Evolutionary conservation across 2,329 filamentous ascomycete species (phyloP).

Genomic region (Diaporthe velutina): DNA sequence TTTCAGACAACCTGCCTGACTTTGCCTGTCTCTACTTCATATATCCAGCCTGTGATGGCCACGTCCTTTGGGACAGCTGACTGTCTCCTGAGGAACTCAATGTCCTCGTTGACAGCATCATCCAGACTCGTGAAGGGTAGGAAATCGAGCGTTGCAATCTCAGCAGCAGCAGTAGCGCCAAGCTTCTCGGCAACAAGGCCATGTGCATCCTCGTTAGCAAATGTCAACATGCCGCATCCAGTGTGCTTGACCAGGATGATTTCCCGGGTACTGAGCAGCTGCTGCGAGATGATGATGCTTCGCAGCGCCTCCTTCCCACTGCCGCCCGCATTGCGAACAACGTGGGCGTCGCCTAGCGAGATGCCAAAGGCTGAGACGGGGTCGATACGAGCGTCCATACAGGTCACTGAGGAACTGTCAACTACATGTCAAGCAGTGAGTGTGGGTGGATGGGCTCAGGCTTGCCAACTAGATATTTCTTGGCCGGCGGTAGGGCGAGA

Average conservation of each 20-base stretch:
- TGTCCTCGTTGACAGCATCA: slow-evolving; percentile 74
- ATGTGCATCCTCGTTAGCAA: slow-evolving; percentile 70
- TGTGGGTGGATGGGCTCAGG: not conserved
- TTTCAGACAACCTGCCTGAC: slow-evolving; percentile 31
- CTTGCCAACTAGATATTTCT: slow-evolving; percentile 75
- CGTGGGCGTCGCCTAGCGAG: slow-evolving; percentile 80
- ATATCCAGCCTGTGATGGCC: slow-evolving; percentile 79
- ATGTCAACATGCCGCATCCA: slow-evolving; percentile 81
- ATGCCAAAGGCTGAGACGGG: slow-evolving; percentile 78
- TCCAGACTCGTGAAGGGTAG: slow-evolving; percentile 75
- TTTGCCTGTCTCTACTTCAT: slow-evolving; percentile 81
- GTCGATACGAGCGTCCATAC: slow-evolving; percentile 85
- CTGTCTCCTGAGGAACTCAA: slow-evolving; percentile 71
- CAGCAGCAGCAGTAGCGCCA: slow-evolving; percentile 61
- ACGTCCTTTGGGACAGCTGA: slow-evolving; percentile 72
- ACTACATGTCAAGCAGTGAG: slow-evolving; percentile 38
- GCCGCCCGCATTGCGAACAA: slow-evolving; percentile 81
- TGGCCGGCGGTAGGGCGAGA: slow-evolving; percentile 76
- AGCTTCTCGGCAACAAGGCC: slow-evolving; percentile 71
- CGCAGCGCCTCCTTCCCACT: slow-evolving; percentile 78
- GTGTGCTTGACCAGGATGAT: slow-evolving; percentile 82
- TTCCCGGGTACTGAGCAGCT: slow-evolving; percentile 81
- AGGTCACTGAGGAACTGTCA: slow-evolving; percentile 67
- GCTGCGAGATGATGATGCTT: slow-evolving; percentile 82
- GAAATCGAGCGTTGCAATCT: slow-evolving; percentile 65